Evolutionary conservation across 2,329 filamentous ascomycete species (phyloP), one percentile per base, ranked within the genome.

Genomic region (Talaromyces piceae): DNA sequence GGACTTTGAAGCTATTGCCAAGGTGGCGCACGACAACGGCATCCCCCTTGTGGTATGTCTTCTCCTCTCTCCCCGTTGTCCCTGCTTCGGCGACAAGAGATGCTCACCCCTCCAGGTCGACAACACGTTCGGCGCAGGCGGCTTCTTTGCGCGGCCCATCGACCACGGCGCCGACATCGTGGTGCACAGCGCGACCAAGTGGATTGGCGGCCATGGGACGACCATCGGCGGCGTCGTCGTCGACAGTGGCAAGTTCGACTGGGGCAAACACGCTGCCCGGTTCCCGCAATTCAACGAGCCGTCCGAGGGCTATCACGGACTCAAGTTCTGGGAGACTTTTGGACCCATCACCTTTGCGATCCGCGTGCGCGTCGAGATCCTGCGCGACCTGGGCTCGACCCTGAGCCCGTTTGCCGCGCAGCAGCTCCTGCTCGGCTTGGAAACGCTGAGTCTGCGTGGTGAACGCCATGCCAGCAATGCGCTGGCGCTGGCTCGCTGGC

Each of bases 231-330:
- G 91, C 55, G 80, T 95, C 41, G 80, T 96, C 28, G 77, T 96
- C 57, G 91, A 96, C 73, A 82, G 84, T 58, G 91, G 91, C 62
- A 93, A 89, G 67, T 97, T 96, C 67, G 86, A 95, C 76, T 97
- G 91, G 91, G 88, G 87, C 60, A 86, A 86, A 71, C 73, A 95
- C 67, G 86, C 77, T 44, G 81, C 81, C 61, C 84, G 91, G 18
- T 97, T 97, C 78, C 91, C 91, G 1, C 88, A 96, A 69, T 90
- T 98, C 76, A 81, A 87, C 59, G 88, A 97, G 71, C 91, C 87
- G 0, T 82, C 86, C 0, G 85, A 87, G 51, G 90, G 90, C 49
- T 95, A 95, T 76, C 90, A 95, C 72, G 90, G 90, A 30, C 80
- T 95, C 58, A 91, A 88, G 68, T 95, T 95, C 78, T 91, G 82